Evolutionary conservation across 495 filamentous ascomycete genomes (phyloP).

Genomic region (Penicillium subrubescens): DNA sequence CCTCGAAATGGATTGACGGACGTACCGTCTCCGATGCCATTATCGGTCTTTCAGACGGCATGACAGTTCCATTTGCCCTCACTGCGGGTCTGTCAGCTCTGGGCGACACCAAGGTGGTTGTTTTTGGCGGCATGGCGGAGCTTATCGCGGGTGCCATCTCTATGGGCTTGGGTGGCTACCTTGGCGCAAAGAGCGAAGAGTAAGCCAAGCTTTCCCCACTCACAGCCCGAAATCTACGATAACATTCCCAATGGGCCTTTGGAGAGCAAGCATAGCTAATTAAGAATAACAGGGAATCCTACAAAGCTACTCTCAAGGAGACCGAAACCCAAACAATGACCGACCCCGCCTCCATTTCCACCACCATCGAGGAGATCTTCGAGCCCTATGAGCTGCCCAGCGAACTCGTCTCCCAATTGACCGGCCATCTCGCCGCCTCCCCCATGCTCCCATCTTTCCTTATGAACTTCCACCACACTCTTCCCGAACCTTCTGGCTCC

Average conservation of each 20-base stretch:
- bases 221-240: background rate
- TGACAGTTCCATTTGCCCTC: constrained; percentile 63
- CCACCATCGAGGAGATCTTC: constrained; percentile 54
- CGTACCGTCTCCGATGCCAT: constrained; percentile 60
- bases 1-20: constrained; percentile 42
- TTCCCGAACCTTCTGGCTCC: constrained; percentile 51
- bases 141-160: constrained; percentile 61
- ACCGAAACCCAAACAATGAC: constrained; percentile 45
- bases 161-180: constrained; percentile 60
- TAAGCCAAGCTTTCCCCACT: constrained; percentile 32
- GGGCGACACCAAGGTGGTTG: constrained; percentile 56
- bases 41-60: constrained; percentile 61
- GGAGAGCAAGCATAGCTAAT: background rate
- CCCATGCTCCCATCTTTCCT: constrained; percentile 55
- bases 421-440: constrained; percentile 48
- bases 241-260: background rate
- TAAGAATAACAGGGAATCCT: constrained; percentile 46
- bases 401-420: constrained; percentile 46
- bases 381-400: constrained; percentile 56
- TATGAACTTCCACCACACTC: constrained; percentile 60
- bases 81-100: constrained; percentile 58
- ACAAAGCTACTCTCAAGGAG: constrained; percentile 50
- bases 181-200: constrained; percentile 72
- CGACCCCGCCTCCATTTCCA: constrained; percentile 37
- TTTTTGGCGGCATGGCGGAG: constrained; percentile 61